Evolutionary conservation across 2,329 filamentous ascomycete species (phyloP).

Genomic region (Cercospora janseana): DNA sequence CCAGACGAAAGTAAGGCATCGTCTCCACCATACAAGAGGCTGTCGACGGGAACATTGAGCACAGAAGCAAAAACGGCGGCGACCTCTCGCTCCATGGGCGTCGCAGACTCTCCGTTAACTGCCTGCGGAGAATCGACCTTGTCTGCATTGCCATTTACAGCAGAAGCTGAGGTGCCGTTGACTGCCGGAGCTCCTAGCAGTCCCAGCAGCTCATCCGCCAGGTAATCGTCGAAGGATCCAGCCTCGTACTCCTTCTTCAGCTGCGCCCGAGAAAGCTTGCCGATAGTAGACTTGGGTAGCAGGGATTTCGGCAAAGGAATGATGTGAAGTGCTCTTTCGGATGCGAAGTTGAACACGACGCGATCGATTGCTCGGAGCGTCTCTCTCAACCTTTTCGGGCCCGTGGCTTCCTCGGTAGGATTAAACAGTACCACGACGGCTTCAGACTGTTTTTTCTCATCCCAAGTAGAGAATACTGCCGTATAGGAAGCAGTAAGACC

Average conservation of each 20-base stretch:
- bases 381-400: slow-evolving; percentile 18
- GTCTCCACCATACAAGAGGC: slow-evolving; percentile 14
- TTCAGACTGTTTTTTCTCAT: slow-evolving; percentile 23
- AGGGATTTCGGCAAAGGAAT: slow-evolving; percentile 23
- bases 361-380: slow-evolving; percentile 22
- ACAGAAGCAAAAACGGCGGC: slow-evolving; percentile 18
- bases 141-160: neutral
- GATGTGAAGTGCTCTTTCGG: slow-evolving; percentile 21
- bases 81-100: slow-evolving; percentile 22
- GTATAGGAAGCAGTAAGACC: slow-evolving; percentile 22
- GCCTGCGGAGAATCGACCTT: slow-evolving; percentile 6
- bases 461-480: slow-evolving; percentile 25
- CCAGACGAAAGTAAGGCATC: slow-evolving; percentile 21
- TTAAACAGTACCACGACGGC: slow-evolving; percentile 26
- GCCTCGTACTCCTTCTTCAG: slow-evolving; percentile 21
- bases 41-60: slow-evolving; percentile 9
- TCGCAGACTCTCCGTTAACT: slow-evolving; percentile 1
- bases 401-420: slow-evolving; percentile 23
- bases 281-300: slow-evolving; percentile 27
- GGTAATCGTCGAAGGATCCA: slow-evolving; percentile 18
- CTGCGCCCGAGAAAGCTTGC: slow-evolving; percentile 28
- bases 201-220: neutral
- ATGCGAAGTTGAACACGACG: slow-evolving; percentile 20
- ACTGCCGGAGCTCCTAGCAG: neutral
- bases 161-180: neutral